Conservation (phyloP, 2,329 filamentous ascomycete species). For the Lomentospora prolificans region DNA sequence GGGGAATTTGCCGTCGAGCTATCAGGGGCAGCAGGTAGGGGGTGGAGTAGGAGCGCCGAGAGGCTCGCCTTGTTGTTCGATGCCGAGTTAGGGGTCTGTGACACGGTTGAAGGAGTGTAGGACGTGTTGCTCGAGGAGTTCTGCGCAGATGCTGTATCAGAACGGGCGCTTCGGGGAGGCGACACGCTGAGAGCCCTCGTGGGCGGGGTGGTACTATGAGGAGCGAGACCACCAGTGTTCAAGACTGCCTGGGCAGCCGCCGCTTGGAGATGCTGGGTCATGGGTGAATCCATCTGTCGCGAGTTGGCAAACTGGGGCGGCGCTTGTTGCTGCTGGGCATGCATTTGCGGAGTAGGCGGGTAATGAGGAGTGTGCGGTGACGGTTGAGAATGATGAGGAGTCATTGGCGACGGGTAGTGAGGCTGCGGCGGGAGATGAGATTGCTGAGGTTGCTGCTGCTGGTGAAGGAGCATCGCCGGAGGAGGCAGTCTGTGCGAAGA, state of each 20-base stretch:
- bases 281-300: constrained; percentile 9
- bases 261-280: constrained; percentile 32
- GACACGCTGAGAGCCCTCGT: constrained; percentile 37
- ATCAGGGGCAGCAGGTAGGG: constrained; percentile 33
- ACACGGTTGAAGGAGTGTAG: constrained; percentile 6
- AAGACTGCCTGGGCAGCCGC: constrained; percentile 31
- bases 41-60: constrained; percentile 40
- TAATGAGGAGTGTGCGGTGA: constrained; percentile 16
- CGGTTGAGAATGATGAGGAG: constrained; percentile 5
- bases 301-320: constrained; percentile 13
- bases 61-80: constrained; percentile 32
- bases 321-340: constrained; percentile 14
- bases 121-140: constrained; percentile 10
- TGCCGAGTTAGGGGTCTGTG: constrained; percentile 8
- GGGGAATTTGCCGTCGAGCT: constrained; percentile 14
- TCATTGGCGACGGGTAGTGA: constrained; percentile 19
- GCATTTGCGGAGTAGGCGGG: constrained; percentile 19
- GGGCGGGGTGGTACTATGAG: constrained; percentile 29
- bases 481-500: constrained; percentile 19
- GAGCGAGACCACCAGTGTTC: constrained; percentile 25
- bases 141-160: constrained; percentile 18
- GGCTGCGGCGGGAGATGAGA: constrained; percentile 19
- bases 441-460: constrained; percentile 20
- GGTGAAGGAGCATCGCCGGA: constrained; percentile 9
- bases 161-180: constrained; percentile 33